Evolutionary conservation across 202 grass and related monocot genomes (phyloP).

Genomic region (Cymbopogon flexuosus): DNA sequence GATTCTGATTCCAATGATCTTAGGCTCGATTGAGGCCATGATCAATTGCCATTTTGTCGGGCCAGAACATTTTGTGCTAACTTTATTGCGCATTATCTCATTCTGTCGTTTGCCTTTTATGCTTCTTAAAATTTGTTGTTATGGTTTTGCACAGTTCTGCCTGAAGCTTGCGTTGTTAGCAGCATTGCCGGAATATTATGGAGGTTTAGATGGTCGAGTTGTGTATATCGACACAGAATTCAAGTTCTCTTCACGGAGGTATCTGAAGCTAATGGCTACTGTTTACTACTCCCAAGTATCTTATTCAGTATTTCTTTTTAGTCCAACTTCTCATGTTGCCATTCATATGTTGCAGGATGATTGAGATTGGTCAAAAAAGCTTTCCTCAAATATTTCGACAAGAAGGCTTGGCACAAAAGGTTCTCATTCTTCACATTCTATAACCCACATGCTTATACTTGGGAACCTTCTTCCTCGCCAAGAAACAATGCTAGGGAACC

Average conservation of each 20-base stretch:
- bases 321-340: not conserved
- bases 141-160: conserved; percentile 53
- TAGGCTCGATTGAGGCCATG: not conserved
- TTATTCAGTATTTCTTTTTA: conserved; percentile 7
- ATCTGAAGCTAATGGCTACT: conserved; percentile 11
- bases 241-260: conserved; percentile 94
- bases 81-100: not conserved
- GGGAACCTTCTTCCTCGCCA: not conserved
- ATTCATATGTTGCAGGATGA: conserved; percentile 54
- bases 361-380: conserved; percentile 80
- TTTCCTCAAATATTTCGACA: conserved; percentile 87
- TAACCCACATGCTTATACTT: not conserved
- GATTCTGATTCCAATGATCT: not conserved
- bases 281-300: not conserved
- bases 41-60: not conserved
- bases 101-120: not conserved
- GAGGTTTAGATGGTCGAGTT: conserved; percentile 67
- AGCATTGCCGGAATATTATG: conserved; percentile 71
- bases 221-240: conserved; percentile 88
- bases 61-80: not conserved
- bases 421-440: not conserved
- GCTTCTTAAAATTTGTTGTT: not conserved
- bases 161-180: conserved; percentile 80
- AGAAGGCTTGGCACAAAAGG: conserved; percentile 80
- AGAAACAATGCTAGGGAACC: not conserved